Conservation (phyloP, 495 filamentous ascomycete genomes). For the Trichoderma erinaceum region DNA sequence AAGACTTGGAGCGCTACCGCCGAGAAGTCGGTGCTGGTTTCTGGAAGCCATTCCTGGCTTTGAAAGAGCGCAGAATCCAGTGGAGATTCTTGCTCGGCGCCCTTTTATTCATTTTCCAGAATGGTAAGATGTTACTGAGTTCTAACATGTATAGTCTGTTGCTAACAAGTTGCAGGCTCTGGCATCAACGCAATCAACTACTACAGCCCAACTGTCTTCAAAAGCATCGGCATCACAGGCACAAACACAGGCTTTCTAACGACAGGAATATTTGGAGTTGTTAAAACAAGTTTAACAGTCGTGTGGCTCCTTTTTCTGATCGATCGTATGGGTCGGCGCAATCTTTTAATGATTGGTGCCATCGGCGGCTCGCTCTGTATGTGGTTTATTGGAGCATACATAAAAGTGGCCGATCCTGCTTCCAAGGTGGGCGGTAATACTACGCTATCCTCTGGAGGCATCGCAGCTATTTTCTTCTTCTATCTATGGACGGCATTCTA, state of each 20-base stretch:
- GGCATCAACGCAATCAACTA: constrained; percentile 68
- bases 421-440: constrained; percentile 28
- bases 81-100: constrained; percentile 63
- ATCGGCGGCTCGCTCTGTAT: constrained; percentile 50
- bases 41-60: constrained; percentile 60
- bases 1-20: constrained; percentile 50
- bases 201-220: constrained; percentile 56
- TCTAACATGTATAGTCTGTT: background rate
- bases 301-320: constrained; percentile 52
- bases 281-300: constrained; percentile 56
- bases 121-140: constrained; percentile 23
- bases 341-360: constrained; percentile 50
- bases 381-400: constrained; percentile 51
- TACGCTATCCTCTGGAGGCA: constrained; percentile 49
- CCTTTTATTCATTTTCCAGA: constrained; percentile 62
- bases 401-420: constrained; percentile 47
- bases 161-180: constrained; percentile 25
- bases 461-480: constrained; percentile 71
- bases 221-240: constrained; percentile 49
- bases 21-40: constrained; percentile 54
- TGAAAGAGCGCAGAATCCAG: constrained; percentile 42
- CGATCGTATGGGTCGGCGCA: constrained; percentile 46
- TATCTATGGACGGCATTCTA: constrained; percentile 77
- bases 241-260: constrained; percentile 44
- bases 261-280: constrained; percentile 47